These are phyloP conservation scores for Chenopodium quinoa DNA, from an alignment of 148 eudicot species.

Conservation along the genomic window DNA sequence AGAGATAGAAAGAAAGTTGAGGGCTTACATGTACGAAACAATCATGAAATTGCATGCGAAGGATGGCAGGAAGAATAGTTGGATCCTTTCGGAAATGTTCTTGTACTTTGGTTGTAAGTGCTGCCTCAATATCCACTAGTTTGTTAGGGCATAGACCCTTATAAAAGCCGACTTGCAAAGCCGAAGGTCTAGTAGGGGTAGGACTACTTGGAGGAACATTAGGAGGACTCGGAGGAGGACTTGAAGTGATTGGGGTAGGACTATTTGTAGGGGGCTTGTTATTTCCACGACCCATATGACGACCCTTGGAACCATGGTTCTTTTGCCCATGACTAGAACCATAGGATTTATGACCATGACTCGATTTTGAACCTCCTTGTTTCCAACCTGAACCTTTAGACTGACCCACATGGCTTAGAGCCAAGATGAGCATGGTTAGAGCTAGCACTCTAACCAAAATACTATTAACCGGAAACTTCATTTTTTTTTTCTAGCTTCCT, in stretches of 20 bases:
- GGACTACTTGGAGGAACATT: neutral
- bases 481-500: neutral
- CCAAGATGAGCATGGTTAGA: slow-evolving; percentile 13
- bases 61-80: slow-evolving; percentile 20
- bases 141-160: slow-evolving; percentile 10
- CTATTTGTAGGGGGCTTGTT: neutral
- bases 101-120: slow-evolving; percentile 1
- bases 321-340: too few relatives aligned
- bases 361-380: neutral
- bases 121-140: slow-evolving; percentile 20
- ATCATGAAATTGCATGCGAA: slow-evolving; percentile 34
- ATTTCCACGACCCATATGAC: neutral
- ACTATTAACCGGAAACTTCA: neutral
- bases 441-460: neutral
- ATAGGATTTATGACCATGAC: neutral
- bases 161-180: slow-evolving; percentile 12
- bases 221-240: neutral
- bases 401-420: slow-evolving; percentile 1
- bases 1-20: too few relatives aligned
- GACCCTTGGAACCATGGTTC: neutral
- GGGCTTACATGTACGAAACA: slow-evolving; percentile 29
- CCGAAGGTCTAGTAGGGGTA: slow-evolving; percentile 6
- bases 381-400: neutral
- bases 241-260: neutral
- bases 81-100: slow-evolving; percentile 20